Evolutionary conservation across 331 rosid genomes (phyloP).

Genomic region (Rosa hybrid): DNA sequence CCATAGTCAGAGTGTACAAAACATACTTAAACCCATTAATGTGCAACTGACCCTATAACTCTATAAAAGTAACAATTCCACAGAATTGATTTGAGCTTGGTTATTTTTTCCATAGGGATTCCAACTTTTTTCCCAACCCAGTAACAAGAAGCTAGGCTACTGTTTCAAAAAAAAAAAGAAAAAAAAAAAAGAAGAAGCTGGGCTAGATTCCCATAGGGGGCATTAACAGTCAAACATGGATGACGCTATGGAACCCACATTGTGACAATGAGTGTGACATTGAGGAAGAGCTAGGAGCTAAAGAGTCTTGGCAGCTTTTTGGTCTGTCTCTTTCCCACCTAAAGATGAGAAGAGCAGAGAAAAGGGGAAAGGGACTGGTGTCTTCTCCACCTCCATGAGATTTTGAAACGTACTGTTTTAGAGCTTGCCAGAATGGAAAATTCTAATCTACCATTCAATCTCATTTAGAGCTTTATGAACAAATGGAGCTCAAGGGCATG

Average conservation of each 20-base stretch:
- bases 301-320: constrained; percentile 40
- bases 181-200: background rate
- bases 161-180: too few relatives aligned
- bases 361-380: constrained; percentile 24
- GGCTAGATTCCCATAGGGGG: constrained; percentile 35
- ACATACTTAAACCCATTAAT: background rate
- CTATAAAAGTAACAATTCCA: background rate
- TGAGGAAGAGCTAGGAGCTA: constrained; percentile 23
- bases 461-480: background rate
- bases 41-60: background rate
- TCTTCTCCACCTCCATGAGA: constrained; percentile 29
- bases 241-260: constrained; percentile 32
- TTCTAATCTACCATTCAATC: constrained; percentile 26
- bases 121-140: background rate
- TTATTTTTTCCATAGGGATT: background rate
- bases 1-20: background rate
- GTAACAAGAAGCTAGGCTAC: constrained; percentile 8
- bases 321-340: constrained; percentile 40
- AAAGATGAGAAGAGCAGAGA: constrained; percentile 8
- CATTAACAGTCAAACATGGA: constrained; percentile 32
- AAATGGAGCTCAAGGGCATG: background rate
- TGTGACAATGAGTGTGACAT: constrained; percentile 35
- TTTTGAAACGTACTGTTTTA: constrained; percentile 8
- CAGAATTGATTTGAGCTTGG: background rate
- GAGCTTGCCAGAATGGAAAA: constrained; percentile 7